Evolutionary conservation across 257 asterid species (phyloP).

Genomic region (Verbascum thapsus): DNA sequence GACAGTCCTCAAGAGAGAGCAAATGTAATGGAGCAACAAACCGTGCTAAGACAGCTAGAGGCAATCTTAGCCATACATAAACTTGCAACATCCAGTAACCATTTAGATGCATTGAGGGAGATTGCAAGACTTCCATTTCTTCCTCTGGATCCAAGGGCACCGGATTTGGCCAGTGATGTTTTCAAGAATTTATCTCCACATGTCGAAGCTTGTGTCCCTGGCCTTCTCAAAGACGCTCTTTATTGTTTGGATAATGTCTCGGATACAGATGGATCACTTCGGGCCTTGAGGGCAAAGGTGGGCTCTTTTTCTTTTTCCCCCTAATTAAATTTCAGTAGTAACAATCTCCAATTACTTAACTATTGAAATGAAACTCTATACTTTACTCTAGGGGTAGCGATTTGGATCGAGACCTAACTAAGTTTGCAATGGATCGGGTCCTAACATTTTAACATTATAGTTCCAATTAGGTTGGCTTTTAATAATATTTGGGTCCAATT

Average conservation of each 20-base stretch:
- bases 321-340: not conserved
- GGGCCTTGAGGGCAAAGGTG: slow-evolving; percentile 89
- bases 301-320: not conserved
- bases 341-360: too few species aligned
- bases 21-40: slow-evolving; percentile 77
- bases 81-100: slow-evolving; percentile 67
- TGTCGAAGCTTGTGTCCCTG: slow-evolving; percentile 91
- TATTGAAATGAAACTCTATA: too few species aligned
- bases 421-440: too few species aligned
- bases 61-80: slow-evolving; percentile 75
- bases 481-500: too few species aligned
- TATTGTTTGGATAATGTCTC: slow-evolving; percentile 75
- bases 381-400: too few species aligned
- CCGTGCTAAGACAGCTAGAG: slow-evolving; percentile 86
- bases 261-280: slow-evolving; percentile 92
- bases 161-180: slow-evolving; percentile 54
- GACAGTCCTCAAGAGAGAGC: slow-evolving; percentile 90
- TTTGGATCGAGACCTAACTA: too few species aligned
- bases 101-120: slow-evolving; percentile 84
- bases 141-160: slow-evolving; percentile 80
- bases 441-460: too few species aligned
- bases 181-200: slow-evolving; percentile 69
- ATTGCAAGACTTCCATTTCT: slow-evolving; percentile 92
- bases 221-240: slow-evolving; percentile 85
- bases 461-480: too few species aligned